These are phyloP conservation scores for Barnettozyma vustinii DNA, from an alignment of 805 yeast genomes.

Conservation along the genomic window DNA sequence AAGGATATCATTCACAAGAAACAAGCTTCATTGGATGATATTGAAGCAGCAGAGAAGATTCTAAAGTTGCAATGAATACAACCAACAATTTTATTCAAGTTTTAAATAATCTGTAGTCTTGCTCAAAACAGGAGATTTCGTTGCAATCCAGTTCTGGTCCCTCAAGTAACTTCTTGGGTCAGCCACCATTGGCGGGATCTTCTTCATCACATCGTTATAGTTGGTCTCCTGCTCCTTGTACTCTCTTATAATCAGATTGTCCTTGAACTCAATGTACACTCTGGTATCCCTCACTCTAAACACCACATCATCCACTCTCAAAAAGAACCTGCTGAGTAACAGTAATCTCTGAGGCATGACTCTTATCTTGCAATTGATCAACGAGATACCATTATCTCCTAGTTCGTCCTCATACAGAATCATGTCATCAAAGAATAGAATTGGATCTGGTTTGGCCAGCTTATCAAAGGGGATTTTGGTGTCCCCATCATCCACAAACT, in stretches of 20 bases:
- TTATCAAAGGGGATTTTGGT: constrained; percentile 61
- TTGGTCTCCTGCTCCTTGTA: constrained; percentile 62
- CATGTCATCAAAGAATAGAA: constrained; percentile 83
- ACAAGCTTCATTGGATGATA: constrained; percentile 13
- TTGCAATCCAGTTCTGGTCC: constrained; percentile 83
- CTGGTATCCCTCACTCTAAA: constrained; percentile 83
- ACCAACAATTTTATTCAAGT: background rate
- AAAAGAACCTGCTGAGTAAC: constrained; percentile 67
- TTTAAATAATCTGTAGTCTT: constrained; percentile 12
- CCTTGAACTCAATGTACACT: constrained; percentile 69
- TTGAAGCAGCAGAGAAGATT: constrained; percentile 17
- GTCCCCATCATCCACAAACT: constrained; percentile 26
- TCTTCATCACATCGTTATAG: constrained; percentile 40
- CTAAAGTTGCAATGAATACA: background rate
- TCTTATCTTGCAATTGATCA: constrained; percentile 71
- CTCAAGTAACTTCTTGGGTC: constrained; percentile 69
- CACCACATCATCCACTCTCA: constrained; percentile 86
- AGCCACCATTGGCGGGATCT: constrained; percentile 44
- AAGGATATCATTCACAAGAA: constrained; percentile 13
- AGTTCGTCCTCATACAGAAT: constrained; percentile 89
- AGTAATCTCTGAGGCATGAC: constrained; percentile 83
- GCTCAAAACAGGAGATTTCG: constrained; percentile 44
- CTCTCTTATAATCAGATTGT: constrained; percentile 64
- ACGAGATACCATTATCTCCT: constrained; percentile 91
- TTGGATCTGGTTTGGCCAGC: constrained; percentile 73